These are phyloP conservation scores for grape (Vitis vinifera) DNA, from an alignment of 164 flowering plant species.

Conservation along the genomic window ASM3070453v1 NC_081812.1:22018001-22018500, in stretches of 20 bases:
- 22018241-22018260: slow-evolving; percentile 73
- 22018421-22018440: slow-evolving; percentile 17
- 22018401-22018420: slow-evolving; percentile 17
- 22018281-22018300: slow-evolving; percentile 75
- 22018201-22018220: slow-evolving; percentile 67
- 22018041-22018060: slow-evolving; percentile 16
- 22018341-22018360: slow-evolving; percentile 97
- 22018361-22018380: slow-evolving; percentile 60
- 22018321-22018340: slow-evolving; percentile 65
- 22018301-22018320: slow-evolving; percentile 52
- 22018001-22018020: slow-evolving; percentile 25
- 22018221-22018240: slow-evolving; percentile 99
- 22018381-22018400: slow-evolving; percentile 44
- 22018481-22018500: slow-evolving; percentile 84
- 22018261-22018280: slow-evolving; percentile 60
- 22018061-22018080: slow-evolving; percentile 19
- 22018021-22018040: slow-evolving; percentile 16
- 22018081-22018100: slow-evolving; percentile 23
- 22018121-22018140: slow-evolving; percentile 25
- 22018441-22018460: slow-evolving; percentile 19
- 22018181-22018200: slow-evolving; percentile 90
- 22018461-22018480: slow-evolving; percentile 67
- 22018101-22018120: slow-evolving; percentile 17
- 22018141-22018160: slow-evolving; percentile 58
- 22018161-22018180: slow-evolving; percentile 97